Conservation (phyloP, 768 basidiomycete genomes). For the Xerocomus brunneocitrinus region DNA sequence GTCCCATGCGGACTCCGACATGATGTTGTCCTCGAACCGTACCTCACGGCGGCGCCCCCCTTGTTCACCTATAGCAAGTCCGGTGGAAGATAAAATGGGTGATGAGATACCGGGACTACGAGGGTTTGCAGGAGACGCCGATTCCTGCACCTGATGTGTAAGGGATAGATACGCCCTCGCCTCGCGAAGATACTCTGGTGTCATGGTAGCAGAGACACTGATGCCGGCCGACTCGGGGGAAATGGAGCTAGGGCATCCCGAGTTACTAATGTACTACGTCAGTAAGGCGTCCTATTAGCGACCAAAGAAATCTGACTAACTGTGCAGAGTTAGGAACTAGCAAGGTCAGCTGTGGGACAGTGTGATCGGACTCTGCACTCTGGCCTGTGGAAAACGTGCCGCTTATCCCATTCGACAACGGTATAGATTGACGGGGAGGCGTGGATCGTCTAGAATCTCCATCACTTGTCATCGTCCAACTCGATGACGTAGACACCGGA, state of each 20-base stretch:
- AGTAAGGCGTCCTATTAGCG: not conserved
- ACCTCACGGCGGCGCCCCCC: constrained; percentile 31
- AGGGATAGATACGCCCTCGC: constrained; percentile 31
- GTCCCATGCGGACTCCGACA: constrained; percentile 28
- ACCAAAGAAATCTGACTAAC: not conserved
- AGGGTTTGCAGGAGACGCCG: constrained; percentile 6
- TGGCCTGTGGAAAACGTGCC: constrained; percentile 6
- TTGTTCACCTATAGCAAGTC: constrained; percentile 25
- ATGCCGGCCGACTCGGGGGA: constrained; percentile 33
- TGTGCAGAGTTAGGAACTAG: constrained; percentile 21
- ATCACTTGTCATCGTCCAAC: constrained; percentile 28
- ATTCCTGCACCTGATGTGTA: constrained; percentile 19
- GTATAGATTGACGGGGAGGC: constrained; percentile 3
- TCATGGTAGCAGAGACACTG: constrained; percentile 27
- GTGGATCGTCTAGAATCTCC: constrained; percentile 15
- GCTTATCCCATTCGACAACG: constrained; percentile 10
- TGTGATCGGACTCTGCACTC: constrained; percentile 6
- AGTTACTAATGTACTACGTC: constrained; percentile 15
- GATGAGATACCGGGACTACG: constrained; percentile 24
- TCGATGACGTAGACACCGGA: constrained; percentile 25
- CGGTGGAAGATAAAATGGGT: constrained; percentile 28
- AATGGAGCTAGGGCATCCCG: constrained; percentile 27
- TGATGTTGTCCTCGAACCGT: constrained; percentile 32
- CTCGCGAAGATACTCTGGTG: constrained; percentile 31
- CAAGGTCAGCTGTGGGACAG: constrained; percentile 26